Evolutionary conservation across 2,329 filamentous ascomycete genomes (phyloP), one percentile per base, ranked within the genome.

Genomic region (Aspergillus neotritici): DNA sequence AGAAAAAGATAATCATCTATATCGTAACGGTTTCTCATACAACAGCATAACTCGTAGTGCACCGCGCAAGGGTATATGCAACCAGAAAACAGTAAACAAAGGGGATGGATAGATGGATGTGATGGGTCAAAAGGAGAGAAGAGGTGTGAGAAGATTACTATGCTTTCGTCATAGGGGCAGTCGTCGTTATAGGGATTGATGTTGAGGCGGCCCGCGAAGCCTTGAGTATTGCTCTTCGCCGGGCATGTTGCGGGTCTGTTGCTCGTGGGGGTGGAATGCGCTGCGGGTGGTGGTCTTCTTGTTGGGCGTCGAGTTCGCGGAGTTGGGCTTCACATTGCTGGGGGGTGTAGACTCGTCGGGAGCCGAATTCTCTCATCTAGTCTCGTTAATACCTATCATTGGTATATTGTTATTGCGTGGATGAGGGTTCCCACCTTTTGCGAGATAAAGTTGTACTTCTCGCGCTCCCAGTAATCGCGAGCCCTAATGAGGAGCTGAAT

Each of bases 401-500:
- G 11, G 17, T 16, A 39, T 14, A 10, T 12, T 17, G 10, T n/a
- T n/a, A 4, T 14, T 38, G 41, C 16, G 13, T 36, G 16, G 28
- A 25, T 13, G 7, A 3, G 4, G 13, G 3, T 12, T n/a, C 51
- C 46, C 47, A 69, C 67, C 62, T 67, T 69, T 31, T 63, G 48
- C 34, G 67, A 60, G 44, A 69, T 63, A 37, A 65, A 61, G 10
- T 56, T 56, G 47, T 61, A 69, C 42, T 65, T 69, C 40, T 68
- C 60, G 36, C 46, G 55, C 49, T 65, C 60, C 65, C 65, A 68
- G 14, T 58, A 57, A 16, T 61, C 58, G 55, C 62, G 54, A 43
- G 65, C 66, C 49, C 44, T 57, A 43, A 62, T 59, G 49, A 69
- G 62, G 25, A 64, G 52, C 47, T 53, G 58, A 43, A 65, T 53